Evolutionary conservation across 345 rosid species (phyloP).

Genomic region (Crucihimalaya himalaica): DNA sequence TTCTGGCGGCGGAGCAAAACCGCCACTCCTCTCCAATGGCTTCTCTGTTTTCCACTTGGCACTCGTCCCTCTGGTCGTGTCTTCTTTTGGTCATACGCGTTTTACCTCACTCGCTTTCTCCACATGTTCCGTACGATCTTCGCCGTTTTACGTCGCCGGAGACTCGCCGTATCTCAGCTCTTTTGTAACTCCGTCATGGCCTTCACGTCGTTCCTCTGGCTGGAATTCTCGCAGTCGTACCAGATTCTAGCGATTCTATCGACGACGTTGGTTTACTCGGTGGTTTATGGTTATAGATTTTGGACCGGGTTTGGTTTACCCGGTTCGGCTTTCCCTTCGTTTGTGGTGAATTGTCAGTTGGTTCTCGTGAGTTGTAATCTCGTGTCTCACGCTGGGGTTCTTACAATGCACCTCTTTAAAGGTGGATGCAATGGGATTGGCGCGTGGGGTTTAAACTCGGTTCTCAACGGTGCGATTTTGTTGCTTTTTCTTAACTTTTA

Average conservation of each 20-base stretch:
- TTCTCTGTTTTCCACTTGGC: slow-evolving; percentile 89
- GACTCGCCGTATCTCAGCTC: slow-evolving; percentile 60
- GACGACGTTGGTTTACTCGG: slow-evolving; percentile 66
- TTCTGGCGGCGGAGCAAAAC: slow-evolving; percentile 69
- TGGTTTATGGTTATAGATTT: slow-evolving; percentile 72
- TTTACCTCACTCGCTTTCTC: slow-evolving; percentile 77
- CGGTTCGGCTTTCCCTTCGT: slow-evolving; percentile 51
- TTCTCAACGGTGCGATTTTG: slow-evolving; percentile 57
- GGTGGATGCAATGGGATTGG: slow-evolving; percentile 87
- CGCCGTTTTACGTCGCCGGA: slow-evolving; percentile 54
- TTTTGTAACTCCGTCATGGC: slow-evolving; percentile 61
- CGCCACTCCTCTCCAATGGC: slow-evolving; percentile 85
- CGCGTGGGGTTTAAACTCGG: slow-evolving; percentile 70
- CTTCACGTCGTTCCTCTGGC: slow-evolving; percentile 77
- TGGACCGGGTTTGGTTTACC: slow-evolving; percentile 70
- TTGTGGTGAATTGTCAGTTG: slow-evolving; percentile 64
- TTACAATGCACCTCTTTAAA: slow-evolving; percentile 61
- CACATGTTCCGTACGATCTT: slow-evolving; percentile 75
- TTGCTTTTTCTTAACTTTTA: slow-evolving; percentile 64
- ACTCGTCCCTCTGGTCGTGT: slow-evolving; percentile 94
- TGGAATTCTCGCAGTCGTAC: slow-evolving; percentile 86
- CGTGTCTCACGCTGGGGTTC: slow-evolving; percentile 65
- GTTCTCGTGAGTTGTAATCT: slow-evolving; percentile 60
- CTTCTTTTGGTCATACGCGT: slow-evolving; percentile 92
- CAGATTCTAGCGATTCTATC: slow-evolving; percentile 79